Conservation (phyloP, 768 basidiomycete genomes). For the Xerocomellus chrysenteron region DNA sequence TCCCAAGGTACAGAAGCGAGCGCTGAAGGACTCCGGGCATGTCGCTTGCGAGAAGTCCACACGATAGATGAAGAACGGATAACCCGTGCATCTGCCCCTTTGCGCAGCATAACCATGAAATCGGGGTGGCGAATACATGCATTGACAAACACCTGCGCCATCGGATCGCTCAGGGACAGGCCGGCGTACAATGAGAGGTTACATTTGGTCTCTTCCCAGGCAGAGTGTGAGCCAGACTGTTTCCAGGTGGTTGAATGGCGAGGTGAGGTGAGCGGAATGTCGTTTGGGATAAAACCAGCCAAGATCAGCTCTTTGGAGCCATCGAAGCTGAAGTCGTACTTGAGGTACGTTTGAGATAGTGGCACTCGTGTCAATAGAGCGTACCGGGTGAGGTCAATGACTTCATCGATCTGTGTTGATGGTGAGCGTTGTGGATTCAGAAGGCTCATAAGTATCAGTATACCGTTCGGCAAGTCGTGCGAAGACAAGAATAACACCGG, state of each 20-base stretch:
- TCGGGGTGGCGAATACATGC: conserved; percentile 32
- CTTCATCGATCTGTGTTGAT: conserved; percentile 26
- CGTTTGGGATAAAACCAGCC: conserved; percentile 31
- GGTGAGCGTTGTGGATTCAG: not conserved
- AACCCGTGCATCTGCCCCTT: conserved; percentile 26
- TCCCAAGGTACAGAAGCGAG: conserved; percentile 29
- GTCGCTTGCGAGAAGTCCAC: conserved; percentile 31
- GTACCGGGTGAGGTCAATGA: conserved; percentile 32
- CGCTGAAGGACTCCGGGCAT: conserved; percentile 25
- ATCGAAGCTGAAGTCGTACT: conserved; percentile 24
- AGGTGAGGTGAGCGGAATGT: conserved; percentile 21
- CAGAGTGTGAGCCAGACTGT: conserved; percentile 4
- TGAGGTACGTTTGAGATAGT: conserved; percentile 18
- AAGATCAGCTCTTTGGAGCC: conserved; percentile 28
- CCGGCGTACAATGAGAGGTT: conserved; percentile 28
- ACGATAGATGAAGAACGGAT: conserved; percentile 25
- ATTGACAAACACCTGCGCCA: conserved; percentile 30
- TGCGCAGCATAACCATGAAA: conserved; percentile 33
- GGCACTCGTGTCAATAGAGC: conserved; percentile 18
- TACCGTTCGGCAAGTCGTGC: conserved; percentile 33
- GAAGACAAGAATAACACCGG: conserved; percentile 34
- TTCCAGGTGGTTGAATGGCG: conserved; percentile 25
- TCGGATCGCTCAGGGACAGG: conserved; percentile 30
- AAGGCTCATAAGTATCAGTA: not conserved
- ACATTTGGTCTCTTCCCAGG: conserved; percentile 31